Evolutionary conservation across 345 rosid species (phyloP).

Genomic region (Mercurialis annua): DNA sequence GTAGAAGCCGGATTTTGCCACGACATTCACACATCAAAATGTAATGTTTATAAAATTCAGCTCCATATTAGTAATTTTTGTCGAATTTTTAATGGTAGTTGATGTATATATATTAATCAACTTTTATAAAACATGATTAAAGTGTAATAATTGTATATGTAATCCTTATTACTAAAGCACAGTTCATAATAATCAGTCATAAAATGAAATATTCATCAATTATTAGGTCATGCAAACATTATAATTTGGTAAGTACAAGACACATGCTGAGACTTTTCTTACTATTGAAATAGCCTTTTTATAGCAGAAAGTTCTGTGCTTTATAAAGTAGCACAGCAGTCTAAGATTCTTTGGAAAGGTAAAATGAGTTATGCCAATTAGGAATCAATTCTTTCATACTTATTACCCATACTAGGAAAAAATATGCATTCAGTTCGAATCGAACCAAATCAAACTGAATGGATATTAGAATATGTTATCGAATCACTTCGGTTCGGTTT

Average conservation of each 20-base stretch:
- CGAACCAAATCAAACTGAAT: too few relatives aligned
- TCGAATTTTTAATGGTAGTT: too few relatives aligned
- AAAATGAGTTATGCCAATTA: constrained; percentile 6
- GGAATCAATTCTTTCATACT: constrained; percentile 34
- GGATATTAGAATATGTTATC: too few relatives aligned
- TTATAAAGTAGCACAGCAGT: constrained; percentile 27
- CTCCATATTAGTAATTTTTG: too few relatives aligned
- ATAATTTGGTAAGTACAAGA: background rate
- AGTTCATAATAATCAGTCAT: background rate
- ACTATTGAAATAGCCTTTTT: constrained; percentile 13
- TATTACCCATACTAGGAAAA: constrained; percentile 19
- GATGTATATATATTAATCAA: too few relatives aligned
- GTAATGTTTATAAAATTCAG: too few relatives aligned
- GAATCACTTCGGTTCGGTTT: too few relatives aligned
- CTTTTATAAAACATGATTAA: too few relatives aligned
- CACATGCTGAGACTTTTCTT: constrained; percentile 10
- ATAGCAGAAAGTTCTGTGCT: constrained; percentile 19
- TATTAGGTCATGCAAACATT: background rate
- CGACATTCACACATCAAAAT: too few relatives aligned
- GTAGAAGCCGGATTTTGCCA: too few relatives aligned
- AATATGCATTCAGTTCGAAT: too few relatives aligned
- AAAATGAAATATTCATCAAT: background rate
- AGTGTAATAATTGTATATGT: too few relatives aligned
- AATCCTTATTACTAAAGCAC: background rate
- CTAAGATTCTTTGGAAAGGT: constrained; percentile 30